phyloP scores from a whole-genome alignment of 257 asterid genomes.

The Nicotiana obtusifolia region DNA sequence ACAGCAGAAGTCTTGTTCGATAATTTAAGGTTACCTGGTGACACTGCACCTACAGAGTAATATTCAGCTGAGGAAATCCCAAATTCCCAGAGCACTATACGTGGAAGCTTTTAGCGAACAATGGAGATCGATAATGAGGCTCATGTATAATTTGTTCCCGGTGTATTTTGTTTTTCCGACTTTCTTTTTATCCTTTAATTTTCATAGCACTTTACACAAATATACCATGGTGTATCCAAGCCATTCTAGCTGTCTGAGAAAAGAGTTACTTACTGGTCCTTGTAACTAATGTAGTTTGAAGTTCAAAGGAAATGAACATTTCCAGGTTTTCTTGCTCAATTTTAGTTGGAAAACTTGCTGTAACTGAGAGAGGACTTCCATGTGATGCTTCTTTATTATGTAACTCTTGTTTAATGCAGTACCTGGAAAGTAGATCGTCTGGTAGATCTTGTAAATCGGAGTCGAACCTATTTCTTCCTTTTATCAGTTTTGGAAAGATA shows the following conservation, averaged over 20 bases:
- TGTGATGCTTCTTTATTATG: background rate
- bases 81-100: background rate
- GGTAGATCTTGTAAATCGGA: background rate
- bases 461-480: background rate
- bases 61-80: background rate
- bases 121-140: background rate
- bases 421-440: too few species aligned
- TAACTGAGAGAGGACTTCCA: background rate
- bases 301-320: background rate
- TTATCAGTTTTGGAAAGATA: too few species aligned
- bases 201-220: background rate
- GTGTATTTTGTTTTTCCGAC: background rate
- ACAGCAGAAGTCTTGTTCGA: too few species aligned
- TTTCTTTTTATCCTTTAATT: background rate
- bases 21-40: conserved; percentile 9
- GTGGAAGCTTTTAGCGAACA: background rate
- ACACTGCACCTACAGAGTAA: conserved; percentile 4
- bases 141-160: background rate
- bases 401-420: background rate
- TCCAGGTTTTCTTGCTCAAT: background rate
- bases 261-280: background rate
- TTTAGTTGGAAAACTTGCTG: background rate
- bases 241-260: conserved; percentile 1
- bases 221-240: background rate
- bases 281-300: conserved; percentile 3